A percentile compares a stretch with the other conserved stretches of the same genome.
Evolutionary conservation across 2,329 filamentous ascomycete species (phyloP).

Genomic region (Sodiomyces alkalinus): DNA sequence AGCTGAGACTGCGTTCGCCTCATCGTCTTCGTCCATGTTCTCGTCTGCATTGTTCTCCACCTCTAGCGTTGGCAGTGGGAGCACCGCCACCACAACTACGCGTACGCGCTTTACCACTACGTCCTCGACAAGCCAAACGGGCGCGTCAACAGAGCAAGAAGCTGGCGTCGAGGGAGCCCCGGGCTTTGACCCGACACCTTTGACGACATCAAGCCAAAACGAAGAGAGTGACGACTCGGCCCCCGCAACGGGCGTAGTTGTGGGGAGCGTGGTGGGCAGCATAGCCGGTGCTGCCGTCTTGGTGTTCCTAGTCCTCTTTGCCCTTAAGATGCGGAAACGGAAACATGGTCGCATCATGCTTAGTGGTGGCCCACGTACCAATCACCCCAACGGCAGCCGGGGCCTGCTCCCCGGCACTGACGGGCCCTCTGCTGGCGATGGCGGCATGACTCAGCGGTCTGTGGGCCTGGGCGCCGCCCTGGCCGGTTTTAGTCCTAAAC

Average conservation of each 20-base stretch:
- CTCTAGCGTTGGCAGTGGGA: not conserved
- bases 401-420: constrained; percentile 14
- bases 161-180: constrained; percentile 2
- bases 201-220: constrained; percentile 7
- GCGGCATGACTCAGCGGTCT: constrained; percentile 31
- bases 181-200: constrained; percentile 7
- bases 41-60: not conserved
- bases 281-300: constrained; percentile 44
- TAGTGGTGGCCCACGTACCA: too few relatives aligned
- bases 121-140: not conserved
- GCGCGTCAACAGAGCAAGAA: too few relatives aligned
- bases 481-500: constrained; percentile 6
- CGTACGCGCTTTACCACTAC: constrained; percentile 1
- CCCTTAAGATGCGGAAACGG: constrained; percentile 41
- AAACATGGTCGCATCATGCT: constrained; percentile 27
- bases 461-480: constrained; percentile 15
- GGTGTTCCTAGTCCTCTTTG: constrained; percentile 33
- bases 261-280: constrained; percentile 41
- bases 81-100: not conserved
- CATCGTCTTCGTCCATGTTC: not conserved
- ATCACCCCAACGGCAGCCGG: constrained; percentile 16
- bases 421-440: constrained; percentile 8
- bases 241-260: constrained; percentile 17
- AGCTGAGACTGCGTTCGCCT: not conserved
- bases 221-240: constrained; percentile 1